Evolutionary conservation across 2,329 filamentous ascomycete species (phyloP), one percentile per base, ranked within the genome.

Genomic region (Colletotrichum sp.): DNA sequence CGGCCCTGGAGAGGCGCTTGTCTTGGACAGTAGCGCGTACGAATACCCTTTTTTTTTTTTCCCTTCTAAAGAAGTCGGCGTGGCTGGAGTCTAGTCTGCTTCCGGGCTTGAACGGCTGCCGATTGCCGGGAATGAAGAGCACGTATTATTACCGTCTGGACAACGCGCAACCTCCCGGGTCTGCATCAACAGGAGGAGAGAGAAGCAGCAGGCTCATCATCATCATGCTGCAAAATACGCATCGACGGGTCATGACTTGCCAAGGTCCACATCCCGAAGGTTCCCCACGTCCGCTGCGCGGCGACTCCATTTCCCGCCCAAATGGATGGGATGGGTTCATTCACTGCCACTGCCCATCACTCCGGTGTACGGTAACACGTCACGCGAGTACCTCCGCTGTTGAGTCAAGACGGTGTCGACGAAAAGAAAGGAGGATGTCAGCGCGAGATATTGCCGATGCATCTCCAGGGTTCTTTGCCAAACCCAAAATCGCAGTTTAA

Each of bases 321-420:
- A 34, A 25, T 32, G 32, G 15, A 61, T 60, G 61, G n/a, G 15
- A 60, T 60, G 16, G 11, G 19, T 34, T 52, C 44, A 22, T 22
- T 22, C 44, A 52, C 44, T 52, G 44, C 44, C 44, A 52, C 44
- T 22, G 44, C 44, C 44, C 60, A 39, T 64, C 32, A 68, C 34
- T 48, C 34, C 52, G 28, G 28, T n/a, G 44, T 67, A 28, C 27
- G 64, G 70, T 13, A 75, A 68, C 39, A 19, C 57, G 64, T 68
- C 57, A 75, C 73, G 73, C 73, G 64, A 73, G 73, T 30, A 12
- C 27, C 25, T 60, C n/a, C 52, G 55, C 34, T 22, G n/a, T 36
- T 34, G 52, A 61, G 36, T 68, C 27, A 19, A 61, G 39, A 12
- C 36, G 25, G 13, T 30, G 2, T 19, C 25, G 9, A 61, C 28